Conservation (phyloP, 805 yeast species). For the Metschnikowia chrysomelidarum region DNA sequence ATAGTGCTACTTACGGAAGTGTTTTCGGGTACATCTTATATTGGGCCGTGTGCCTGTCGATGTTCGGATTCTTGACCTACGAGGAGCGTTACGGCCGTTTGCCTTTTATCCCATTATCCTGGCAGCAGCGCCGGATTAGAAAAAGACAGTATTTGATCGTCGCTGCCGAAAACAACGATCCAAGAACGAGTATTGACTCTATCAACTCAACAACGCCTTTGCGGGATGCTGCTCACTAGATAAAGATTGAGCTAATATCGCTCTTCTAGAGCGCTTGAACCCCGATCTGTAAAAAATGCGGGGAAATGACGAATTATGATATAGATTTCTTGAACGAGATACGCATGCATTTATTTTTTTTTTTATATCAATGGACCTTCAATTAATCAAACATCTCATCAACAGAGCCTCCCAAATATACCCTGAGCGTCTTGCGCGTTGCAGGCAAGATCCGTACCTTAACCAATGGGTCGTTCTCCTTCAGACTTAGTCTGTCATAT, state of each 20-base stretch:
- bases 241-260: background rate
- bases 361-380: background rate
- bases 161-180: background rate
- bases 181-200: slow-evolving; percentile 27
- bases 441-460: slow-evolving; percentile 74
- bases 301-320: no score
- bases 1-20: slow-evolving; percentile 88
- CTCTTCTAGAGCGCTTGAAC: background rate
- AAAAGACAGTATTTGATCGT: slow-evolving; percentile 9
- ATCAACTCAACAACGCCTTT: slow-evolving; percentile 27
- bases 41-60: slow-evolving; percentile 56
- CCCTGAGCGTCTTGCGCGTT: slow-evolving; percentile 60
- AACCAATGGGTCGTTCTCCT: slow-evolving; percentile 43
- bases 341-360: no score
- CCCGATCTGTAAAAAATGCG: background rate
- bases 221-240: background rate
- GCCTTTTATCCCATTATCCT: slow-evolving; percentile 34
- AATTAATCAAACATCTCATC: slow-evolving; percentile 43
- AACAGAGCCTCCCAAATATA: slow-evolving; percentile 71
- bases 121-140: slow-evolving; percentile 17
- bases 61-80: slow-evolving; percentile 39
- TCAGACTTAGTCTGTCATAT: slow-evolving; percentile 52
- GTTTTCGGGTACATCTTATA: slow-evolving; percentile 68
- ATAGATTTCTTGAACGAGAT: no score
- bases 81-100: slow-evolving; percentile 60